These are phyloP conservation scores for Trypanosoma congolense DNA, from an alignment of 208 protist species.

Conservation along the genomic window DNA sequence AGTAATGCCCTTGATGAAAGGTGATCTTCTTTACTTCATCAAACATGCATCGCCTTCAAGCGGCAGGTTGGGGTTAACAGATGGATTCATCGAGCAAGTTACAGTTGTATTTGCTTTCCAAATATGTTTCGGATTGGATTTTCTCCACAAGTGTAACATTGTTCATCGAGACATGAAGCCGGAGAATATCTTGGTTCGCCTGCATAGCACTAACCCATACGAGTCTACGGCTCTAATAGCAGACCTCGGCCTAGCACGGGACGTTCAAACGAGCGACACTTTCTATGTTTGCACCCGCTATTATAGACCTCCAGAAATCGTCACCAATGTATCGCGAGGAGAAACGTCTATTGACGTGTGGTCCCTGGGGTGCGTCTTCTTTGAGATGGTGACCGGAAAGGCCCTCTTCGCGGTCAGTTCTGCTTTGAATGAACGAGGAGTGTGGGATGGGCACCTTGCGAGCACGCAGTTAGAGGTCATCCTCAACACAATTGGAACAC, in stretches of 20 bases:
- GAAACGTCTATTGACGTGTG: constrained; percentile 88
- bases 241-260: constrained; percentile 87
- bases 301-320: constrained; percentile 95
- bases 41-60: constrained; percentile 18
- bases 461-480: constrained; percentile 80
- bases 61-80: constrained; percentile 20
- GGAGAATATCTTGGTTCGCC: constrained; percentile 93
- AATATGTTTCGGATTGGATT: constrained; percentile 85
- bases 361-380: constrained; percentile 94
- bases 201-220: constrained; percentile 54
- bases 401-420: constrained; percentile 91
- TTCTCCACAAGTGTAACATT: constrained; percentile 82
- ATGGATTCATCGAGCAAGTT: constrained; percentile 49
- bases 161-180: constrained; percentile 97
- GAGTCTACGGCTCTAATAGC: constrained; percentile 71
- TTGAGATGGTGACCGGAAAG: constrained; percentile 87
- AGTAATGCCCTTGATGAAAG: constrained; percentile 86
- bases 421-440: constrained; percentile 60
- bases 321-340: constrained; percentile 76
- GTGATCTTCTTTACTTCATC: constrained; percentile 77
- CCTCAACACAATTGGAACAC: constrained; percentile 74
- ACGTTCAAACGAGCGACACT: constrained; percentile 73
- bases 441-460: constrained; percentile 74
- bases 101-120: constrained; percentile 82
- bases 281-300: constrained; percentile 94